A percentile compares a stretch with the other conserved stretches of the same genome.
Evolutionary conservation across 495 filamentous ascomycete genomes (phyloP).

Genomic region (Lentithecium fluviatile): DNA sequence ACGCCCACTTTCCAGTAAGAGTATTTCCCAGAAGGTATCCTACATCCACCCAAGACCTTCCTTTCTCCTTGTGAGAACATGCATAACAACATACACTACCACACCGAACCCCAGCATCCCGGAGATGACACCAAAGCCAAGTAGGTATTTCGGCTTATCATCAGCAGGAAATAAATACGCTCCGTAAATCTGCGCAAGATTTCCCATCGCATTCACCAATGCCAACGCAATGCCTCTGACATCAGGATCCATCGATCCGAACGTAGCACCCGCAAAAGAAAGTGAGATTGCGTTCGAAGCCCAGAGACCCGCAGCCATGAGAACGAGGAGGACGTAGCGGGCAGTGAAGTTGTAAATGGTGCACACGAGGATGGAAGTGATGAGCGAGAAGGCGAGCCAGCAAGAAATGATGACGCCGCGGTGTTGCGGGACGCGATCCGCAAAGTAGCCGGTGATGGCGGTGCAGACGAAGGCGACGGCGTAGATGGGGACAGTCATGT

Average conservation of each 20-base stretch:
- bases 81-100: conserved; percentile 37
- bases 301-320: conserved; percentile 54
- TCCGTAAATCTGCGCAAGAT: conserved; percentile 55
- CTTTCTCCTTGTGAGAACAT: conserved; percentile 36
- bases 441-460: conserved; percentile 68
- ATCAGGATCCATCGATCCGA: conserved; percentile 46
- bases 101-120: conserved; percentile 47
- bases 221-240: conserved; percentile 51
- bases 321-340: conserved; percentile 53
- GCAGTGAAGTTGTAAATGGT: conserved; percentile 48
- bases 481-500: conserved; percentile 85
- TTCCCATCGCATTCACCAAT: conserved; percentile 52
- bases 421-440: conserved; percentile 57
- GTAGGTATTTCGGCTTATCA: conserved; percentile 44
- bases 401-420: conserved; percentile 42
- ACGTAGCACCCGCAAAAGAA: conserved; percentile 48
- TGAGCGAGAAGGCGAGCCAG: conserved; percentile 46
- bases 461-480: conserved; percentile 75
- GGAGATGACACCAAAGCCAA: conserved; percentile 46
- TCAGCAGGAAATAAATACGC: conserved; percentile 42
- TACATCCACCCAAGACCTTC: conserved; percentile 5
- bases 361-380: conserved; percentile 48
- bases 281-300: conserved; percentile 48
- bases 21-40: too few relatives aligned
- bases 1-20: too few relatives aligned